Base-by-base conservation (phyloP, 768 basidiomycete genomes). In the Suillus alpinus region DNA sequence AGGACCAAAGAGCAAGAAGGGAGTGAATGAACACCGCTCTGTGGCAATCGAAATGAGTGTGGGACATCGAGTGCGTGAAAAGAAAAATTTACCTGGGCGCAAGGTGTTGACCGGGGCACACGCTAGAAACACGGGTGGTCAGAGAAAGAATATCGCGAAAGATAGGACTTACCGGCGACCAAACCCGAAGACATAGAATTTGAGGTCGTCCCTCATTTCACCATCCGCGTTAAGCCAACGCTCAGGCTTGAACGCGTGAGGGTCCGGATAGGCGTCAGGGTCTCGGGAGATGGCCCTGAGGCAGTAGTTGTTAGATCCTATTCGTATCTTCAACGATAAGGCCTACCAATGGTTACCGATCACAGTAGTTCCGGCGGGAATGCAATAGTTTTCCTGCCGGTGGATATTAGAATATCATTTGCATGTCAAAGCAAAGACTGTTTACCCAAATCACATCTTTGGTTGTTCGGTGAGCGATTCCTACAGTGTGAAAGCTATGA, bases 11-110 rank as follows among this genome's bases (percentile, higher is more conserved):
- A 7, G 83, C 69, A n/a, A 86, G 74, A 1, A 84, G 81, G 0
- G 82, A 81, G 64, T 83, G 87, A 57, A 88, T 73, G 67, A 85
- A 86, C 1, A 89, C 72, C 2, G 86, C 87, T 7, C 84, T 83
- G 58, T 61, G 20, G 7, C 10, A 34, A 8, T 32, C 26, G n/a
- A 47, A n/a, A 7, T 32, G 31, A 57, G 20, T 55, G 23, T 56
- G 10, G 3, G 3, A 43, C 39, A 3, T 26, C 0, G 6, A 13
- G 18, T 29, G 9, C 29, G 9, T 36, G 18, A 31, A 36, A 26
- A 16, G 12, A 43, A 13, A 13, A 0, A 70, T 72, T 67, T 63
- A 76, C 80, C 74, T 74, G n/a, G 37, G 44, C 7, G 63, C 85
- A 49, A 88, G 78, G 68, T 86, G 79, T 63, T 83, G 82, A 1